Evolutionary conservation across 2,329 filamentous ascomycete species (phyloP).

Genomic region (Pseudogymnoascus pannorum): DNA sequence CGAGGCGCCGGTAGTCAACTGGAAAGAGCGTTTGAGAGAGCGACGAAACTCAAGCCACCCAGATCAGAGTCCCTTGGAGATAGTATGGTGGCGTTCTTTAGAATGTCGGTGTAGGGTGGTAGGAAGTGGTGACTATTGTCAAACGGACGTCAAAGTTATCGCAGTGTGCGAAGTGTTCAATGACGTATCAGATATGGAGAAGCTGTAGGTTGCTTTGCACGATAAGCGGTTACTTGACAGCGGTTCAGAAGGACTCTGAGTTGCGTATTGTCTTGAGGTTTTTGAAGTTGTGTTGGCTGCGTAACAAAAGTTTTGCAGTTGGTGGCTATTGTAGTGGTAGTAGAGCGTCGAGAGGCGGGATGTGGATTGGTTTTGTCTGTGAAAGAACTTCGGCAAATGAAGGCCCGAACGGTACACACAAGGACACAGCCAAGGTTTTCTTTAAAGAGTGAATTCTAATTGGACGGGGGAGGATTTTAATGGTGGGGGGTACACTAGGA

Average conservation of each 20-base stretch:
- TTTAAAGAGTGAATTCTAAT: neutral
- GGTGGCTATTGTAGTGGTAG: slow-evolving; percentile 6
- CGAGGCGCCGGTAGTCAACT: slow-evolving; percentile 23
- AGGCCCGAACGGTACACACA: neutral
- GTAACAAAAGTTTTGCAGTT: slow-evolving; percentile 7
- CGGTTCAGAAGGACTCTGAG: slow-evolving; percentile 10
- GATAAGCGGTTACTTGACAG: neutral
- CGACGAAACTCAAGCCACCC: slow-evolving; percentile 6
- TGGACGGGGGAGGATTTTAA: neutral
- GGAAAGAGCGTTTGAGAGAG: neutral
- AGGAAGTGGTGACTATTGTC: neutral
- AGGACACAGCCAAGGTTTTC: slow-evolving; percentile 3
- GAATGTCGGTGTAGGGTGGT: neutral
- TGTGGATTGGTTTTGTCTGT: slow-evolving; percentile 6
- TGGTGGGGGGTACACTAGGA: neutral
- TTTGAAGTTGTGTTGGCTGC: neutral
- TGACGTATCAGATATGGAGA: slow-evolving; percentile 1
- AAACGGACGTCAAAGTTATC: neutral
- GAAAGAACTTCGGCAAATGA: slow-evolving; percentile 6
- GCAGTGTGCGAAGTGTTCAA: neutral
- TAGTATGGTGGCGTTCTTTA: slow-evolving; percentile 3
- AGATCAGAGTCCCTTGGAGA: neutral
- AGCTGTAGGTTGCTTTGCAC: slow-evolving; percentile 1
- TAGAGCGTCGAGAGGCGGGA: neutral
- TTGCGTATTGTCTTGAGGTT: neutral